Evolutionary conservation across 208 protist species (phyloP).

Genomic region (Acanthamoeba sp.): DNA sequence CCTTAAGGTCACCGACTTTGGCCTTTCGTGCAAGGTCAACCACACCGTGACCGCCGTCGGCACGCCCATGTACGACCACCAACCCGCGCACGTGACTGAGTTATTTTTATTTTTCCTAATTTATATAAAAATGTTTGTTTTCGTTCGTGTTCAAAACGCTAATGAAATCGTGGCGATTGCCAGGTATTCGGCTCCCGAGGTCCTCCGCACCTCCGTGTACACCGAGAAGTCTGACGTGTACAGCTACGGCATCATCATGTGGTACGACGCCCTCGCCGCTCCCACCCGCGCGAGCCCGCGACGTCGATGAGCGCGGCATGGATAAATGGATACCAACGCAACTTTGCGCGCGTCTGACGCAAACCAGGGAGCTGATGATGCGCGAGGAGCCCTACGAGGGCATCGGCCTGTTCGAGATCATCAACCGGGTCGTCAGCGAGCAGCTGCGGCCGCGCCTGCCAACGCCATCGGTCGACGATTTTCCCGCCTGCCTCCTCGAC

Average conservation of each 20-base stretch:
- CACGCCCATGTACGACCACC: neutral
- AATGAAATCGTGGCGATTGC: too few relatives aligned
- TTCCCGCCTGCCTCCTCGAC: neutral
- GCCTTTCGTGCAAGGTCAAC: slow-evolving; percentile 22
- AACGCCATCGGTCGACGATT: neutral
- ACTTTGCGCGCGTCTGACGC: neutral
- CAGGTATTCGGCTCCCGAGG: slow-evolving; percentile 40
- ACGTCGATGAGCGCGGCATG: too few relatives aligned
- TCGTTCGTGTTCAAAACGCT: neutral
- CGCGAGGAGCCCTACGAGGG: slow-evolving; percentile 40
- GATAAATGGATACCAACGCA: neutral
- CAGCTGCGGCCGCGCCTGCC: slow-evolving; percentile 1
- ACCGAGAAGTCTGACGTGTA: slow-evolving; percentile 40
- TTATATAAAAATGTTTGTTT: neutral
- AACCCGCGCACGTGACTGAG: neutral
- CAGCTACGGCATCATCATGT: slow-evolving; percentile 24
- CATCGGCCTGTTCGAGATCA: slow-evolving; percentile 20
- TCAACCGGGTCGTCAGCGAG: slow-evolving; percentile 5
- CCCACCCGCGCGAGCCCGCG: too few relatives aligned
- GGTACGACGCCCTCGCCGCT: neutral
- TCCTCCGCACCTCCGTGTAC: neutral
- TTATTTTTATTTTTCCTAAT: neutral
- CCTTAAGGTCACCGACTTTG: slow-evolving; percentile 56
- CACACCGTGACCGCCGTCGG: slow-evolving; percentile 2
- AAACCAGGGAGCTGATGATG: slow-evolving; percentile 9